Evolutionary conservation across 2,329 filamentous ascomycete species (phyloP), one percentile per base, ranked within the genome.

Genomic region (Colletotrichum gigasporum): DNA sequence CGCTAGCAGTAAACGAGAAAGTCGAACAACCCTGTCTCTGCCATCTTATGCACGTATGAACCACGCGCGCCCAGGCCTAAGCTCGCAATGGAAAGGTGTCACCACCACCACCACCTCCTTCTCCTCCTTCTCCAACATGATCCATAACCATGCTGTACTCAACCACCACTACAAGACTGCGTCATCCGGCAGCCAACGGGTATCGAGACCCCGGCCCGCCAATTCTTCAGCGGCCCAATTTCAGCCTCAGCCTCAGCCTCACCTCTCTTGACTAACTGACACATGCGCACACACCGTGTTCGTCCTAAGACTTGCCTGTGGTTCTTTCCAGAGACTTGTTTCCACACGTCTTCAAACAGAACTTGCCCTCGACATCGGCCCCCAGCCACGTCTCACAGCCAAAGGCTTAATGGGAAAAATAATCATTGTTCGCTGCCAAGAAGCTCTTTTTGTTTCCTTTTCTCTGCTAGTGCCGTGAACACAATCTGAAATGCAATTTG

Each of bases 211-310:
- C 59, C 37, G 12, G 45, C 20, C 16, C 41, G 60, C 26, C 39
- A 41, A 35, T 63, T 63, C 55, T 63, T 59, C 55, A 63, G 47
- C 60, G 32, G 20, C 50, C n/a, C n/a, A n/a, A n/a, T n/a, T 57
- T 35, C 55, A 41, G 47, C 41, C 26, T 47, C 42, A 42, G 47
- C 45, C 39, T 63, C 24, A 50, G 11, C 52, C 18, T n/a, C 37
- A 11, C 26, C 14, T 12, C 39, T 24, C 39, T 16, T 28, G 10
- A 16, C 47, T 41, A n/a, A n/a, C n/a, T n/a, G n/a, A n/a, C n/a
- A n/a, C n/a, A n/a, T n/a, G n/a, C n/a, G n/a, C 32, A 10, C 48
- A 61, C 61, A 50, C 48, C 2, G 48, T 61, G 56, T 64, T 64
- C 56, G 34, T 64, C 48, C 34, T 12, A 39, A 34, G 28, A 32